Evolutionary conservation across 768 basidiomycete species (phyloP).

Genomic region (Inosperma sp.): DNA sequence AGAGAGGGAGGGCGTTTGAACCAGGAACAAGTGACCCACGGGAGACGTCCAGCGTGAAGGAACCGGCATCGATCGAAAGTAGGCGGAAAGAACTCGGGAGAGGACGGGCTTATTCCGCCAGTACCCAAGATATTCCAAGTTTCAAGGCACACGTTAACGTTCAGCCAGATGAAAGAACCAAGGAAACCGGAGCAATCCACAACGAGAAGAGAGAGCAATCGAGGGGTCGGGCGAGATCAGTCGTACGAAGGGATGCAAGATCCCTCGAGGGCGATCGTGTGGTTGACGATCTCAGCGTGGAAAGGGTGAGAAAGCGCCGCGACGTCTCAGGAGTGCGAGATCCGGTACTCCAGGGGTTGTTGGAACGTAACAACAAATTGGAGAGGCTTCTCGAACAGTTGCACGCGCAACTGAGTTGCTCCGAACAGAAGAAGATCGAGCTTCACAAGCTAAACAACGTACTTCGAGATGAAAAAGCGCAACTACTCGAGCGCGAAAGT

Average conservation of each 20-base stretch:
- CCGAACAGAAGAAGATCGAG: conserved; percentile 10
- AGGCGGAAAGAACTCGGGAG: conserved; percentile 3
- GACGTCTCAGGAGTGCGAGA: conserved; percentile 7
- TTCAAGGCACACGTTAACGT: not conserved
- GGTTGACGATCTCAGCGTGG: conserved; percentile 4
- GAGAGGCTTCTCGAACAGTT: not conserved
- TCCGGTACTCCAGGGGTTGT: conserved; percentile 3
- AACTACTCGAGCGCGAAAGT: conserved; percentile 6
- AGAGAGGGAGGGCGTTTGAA: not conserved
- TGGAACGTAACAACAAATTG: conserved; percentile 7
- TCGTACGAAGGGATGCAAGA: conserved; percentile 8
- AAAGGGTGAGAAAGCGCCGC: conserved; percentile 6
- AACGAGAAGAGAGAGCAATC: not conserved
- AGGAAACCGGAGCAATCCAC: not conserved
- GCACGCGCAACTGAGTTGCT: not conserved
- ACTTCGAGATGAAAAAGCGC: conserved; percentile 4
- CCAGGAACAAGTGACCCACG: not conserved
- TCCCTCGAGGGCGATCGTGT: conserved; percentile 5
- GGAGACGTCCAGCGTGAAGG: conserved; percentile 10
- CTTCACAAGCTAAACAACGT: conserved; percentile 5
- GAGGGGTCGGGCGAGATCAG: conserved; percentile 5
- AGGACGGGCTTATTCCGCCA: conserved; percentile 9
- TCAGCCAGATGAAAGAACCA: conserved; percentile 5
- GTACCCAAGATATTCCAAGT: conserved; percentile 5
- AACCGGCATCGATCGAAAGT: not conserved